phyloP scores from a whole-genome alignment of 75 land plant species.

The Selaginella moellendorffii region DNA sequence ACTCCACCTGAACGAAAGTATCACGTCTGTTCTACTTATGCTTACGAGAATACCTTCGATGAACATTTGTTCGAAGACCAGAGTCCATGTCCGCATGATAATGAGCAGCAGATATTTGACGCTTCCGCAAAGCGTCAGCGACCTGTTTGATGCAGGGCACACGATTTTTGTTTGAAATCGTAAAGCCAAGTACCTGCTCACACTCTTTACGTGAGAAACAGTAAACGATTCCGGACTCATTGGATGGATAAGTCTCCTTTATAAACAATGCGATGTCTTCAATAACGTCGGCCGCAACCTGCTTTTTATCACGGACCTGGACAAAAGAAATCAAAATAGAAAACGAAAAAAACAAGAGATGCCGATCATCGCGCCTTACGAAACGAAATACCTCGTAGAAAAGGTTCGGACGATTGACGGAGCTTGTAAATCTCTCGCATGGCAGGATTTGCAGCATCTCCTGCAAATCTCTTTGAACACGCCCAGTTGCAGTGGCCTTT shows the following conservation, averaged over 20 bases:
- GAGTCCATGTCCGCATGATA: slow-evolving; percentile 98
- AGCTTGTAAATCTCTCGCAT: slow-evolving; percentile 80
- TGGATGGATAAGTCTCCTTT: slow-evolving; percentile 44
- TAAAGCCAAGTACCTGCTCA: slow-evolving; percentile 62
- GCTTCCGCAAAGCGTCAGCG: slow-evolving; percentile 55
- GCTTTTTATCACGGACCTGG: slow-evolving; percentile 69
- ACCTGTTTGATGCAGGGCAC: slow-evolving; percentile 29
- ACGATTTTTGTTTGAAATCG: neutral
- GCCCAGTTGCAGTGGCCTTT: slow-evolving; percentile 96
- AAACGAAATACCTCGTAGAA: slow-evolving; percentile 63
- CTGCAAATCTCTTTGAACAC: slow-evolving; percentile 77
- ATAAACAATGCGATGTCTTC: slow-evolving; percentile 80
- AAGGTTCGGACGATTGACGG: slow-evolving; percentile 94
- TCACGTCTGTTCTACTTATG: slow-evolving; percentile 4
- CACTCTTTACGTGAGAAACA: slow-evolving; percentile 95
- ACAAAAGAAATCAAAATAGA: slow-evolving; percentile 9
- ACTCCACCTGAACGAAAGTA: slow-evolving; percentile 57
- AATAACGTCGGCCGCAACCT: slow-evolving; percentile 44
- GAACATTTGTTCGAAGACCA: slow-evolving; percentile 59
- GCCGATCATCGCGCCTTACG: neutral
- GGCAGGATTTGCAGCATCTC: slow-evolving; percentile 80
- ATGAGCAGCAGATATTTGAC: slow-evolving; percentile 75
- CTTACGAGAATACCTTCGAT: slow-evolving; percentile 34
- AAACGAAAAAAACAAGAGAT: neutral
- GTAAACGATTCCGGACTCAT: slow-evolving; percentile 90